A percentile compares a stretch with the other conserved stretches of the same genome.
These are phyloP conservation scores for Xerocomus brunneocitrinus DNA, from an alignment of 768 basidiomycete genomes.

Conservation along the genomic window DNA sequence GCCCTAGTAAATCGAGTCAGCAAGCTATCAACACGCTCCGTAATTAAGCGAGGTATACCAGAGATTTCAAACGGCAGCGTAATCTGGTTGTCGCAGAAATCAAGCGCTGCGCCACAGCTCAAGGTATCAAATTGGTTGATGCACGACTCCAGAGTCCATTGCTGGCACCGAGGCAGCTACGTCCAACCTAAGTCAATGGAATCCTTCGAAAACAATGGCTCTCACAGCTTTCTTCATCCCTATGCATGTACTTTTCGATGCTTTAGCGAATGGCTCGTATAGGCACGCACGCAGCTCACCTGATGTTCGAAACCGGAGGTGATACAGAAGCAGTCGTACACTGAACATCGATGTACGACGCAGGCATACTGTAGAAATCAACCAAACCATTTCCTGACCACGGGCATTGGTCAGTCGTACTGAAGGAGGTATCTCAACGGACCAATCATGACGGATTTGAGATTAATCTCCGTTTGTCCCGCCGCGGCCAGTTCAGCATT, in stretches of 20 bases:
- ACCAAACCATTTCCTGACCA: not conserved
- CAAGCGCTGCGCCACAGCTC: not conserved
- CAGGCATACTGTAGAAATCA: not conserved
- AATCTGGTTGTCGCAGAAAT: not conserved
- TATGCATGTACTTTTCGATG: conserved; percentile 30
- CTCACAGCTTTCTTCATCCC: not conserved
- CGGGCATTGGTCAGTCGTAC: not conserved
- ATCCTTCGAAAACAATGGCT: too few species aligned
- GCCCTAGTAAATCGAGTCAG: conserved; percentile 22
- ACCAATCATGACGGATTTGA: conserved; percentile 44
- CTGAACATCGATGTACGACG: not conserved
- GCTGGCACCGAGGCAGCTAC: not conserved
- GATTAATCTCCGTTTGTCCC: conserved; percentile 45
- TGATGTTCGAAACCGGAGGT: conserved; percentile 26
- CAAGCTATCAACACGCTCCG: not conserved
- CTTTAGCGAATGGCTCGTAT: not conserved
- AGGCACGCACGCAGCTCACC: not conserved
- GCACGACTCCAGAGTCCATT: not conserved
- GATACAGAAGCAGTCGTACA: not conserved
- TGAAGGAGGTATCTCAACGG: not conserved
- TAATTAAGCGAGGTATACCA: conserved; percentile 9
- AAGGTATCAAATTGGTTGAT: not conserved
- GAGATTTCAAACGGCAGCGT: not conserved
- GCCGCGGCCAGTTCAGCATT: conserved; percentile 36
- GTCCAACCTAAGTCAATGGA: not conserved